phyloP scores from a whole-genome alignment of 1,139 yeast species.

The Hyphopichia burtonii region DNA sequence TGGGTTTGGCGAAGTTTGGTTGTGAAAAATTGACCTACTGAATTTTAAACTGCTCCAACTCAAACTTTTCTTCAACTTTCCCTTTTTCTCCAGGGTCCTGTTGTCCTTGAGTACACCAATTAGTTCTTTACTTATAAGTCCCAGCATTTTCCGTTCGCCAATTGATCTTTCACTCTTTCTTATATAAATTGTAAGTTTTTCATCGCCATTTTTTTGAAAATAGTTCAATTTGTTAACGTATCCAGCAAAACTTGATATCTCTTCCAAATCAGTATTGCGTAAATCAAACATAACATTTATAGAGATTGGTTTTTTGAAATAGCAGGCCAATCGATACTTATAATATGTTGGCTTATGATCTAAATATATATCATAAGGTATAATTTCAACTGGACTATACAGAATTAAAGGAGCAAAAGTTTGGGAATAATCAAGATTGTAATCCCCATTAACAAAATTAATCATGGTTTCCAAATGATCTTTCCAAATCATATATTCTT shows the following conservation, averaged over 20 bases:
- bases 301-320: constrained; percentile 11
- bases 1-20: no score
- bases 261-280: constrained; percentile 2
- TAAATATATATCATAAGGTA: constrained; percentile 14
- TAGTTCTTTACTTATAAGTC: constrained; percentile 20
- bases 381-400: constrained; percentile 13
- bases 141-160: constrained; percentile 15
- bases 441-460: constrained; percentile 42
- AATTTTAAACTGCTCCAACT: neutral
- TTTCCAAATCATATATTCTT: constrained; percentile 44
- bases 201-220: neutral
- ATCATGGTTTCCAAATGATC: constrained; percentile 32
- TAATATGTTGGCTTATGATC: constrained; percentile 3
- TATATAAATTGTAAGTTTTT: constrained; percentile 1
- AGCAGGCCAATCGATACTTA: constrained; percentile 11
- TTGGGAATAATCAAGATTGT: constrained; percentile 31
- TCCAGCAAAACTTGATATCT: constrained; percentile 2
- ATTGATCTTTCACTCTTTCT: constrained; percentile 12
- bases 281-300: constrained; percentile 10
- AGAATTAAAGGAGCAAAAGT: constrained; percentile 8
- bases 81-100: neutral
- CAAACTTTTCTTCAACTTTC: neutral
- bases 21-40: neutral
- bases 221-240: constrained; percentile 5
- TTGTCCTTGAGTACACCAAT: constrained; percentile 11